These are phyloP conservation scores for Candida nitratophila DNA, from an alignment of 805 yeast genomes.

Conservation along the genomic window DNA sequence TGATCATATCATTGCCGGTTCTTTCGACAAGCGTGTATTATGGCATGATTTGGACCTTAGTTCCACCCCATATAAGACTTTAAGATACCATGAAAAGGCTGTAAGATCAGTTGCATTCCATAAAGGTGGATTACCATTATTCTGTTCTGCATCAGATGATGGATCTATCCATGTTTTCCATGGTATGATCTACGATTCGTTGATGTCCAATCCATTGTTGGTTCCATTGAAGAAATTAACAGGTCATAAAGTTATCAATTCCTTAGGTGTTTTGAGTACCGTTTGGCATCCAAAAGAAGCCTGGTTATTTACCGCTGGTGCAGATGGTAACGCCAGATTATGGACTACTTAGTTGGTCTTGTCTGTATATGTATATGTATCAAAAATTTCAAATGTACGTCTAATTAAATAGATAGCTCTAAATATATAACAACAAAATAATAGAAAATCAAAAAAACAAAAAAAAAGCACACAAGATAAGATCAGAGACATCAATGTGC, in stretches of 20 bases:
- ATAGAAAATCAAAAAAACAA: too few species aligned
- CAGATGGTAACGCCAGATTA: slow-evolving; percentile 89
- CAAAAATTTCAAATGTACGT: too few species aligned
- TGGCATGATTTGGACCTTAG: slow-evolving; percentile 96
- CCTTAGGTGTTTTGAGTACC: slow-evolving; percentile 80
- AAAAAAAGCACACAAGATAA: too few species aligned
- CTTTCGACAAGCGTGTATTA: slow-evolving; percentile 88
- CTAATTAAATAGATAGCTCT: too few species aligned
- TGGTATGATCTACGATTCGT: slow-evolving; percentile 91
- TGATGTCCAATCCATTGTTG: slow-evolving; percentile 89
- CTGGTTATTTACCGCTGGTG: slow-evolving; percentile 96
- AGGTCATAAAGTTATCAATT: slow-evolving; percentile 77
- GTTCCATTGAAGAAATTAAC: slow-evolving; percentile 92
- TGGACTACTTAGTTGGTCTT: slow-evolving; percentile 69
- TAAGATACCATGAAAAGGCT: slow-evolving; percentile 92
- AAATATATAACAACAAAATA: background rate
- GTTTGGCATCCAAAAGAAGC: slow-evolving; percentile 98
- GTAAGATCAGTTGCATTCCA: slow-evolving; percentile 87
- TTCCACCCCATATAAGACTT: slow-evolving; percentile 87
- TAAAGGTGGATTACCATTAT: slow-evolving; percentile 76
- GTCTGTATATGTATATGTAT: background rate
- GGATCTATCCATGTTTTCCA: slow-evolving; percentile 92
- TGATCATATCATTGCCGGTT: slow-evolving; percentile 86
- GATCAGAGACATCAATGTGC: too few species aligned
- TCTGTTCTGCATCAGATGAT: slow-evolving; percentile 94